Percentiles rank a stretch among this genome's conserved stretches.
Conservation (phyloP, 2,329 filamentous ascomycete species). For the Microthyrium microscopicum region DNA sequence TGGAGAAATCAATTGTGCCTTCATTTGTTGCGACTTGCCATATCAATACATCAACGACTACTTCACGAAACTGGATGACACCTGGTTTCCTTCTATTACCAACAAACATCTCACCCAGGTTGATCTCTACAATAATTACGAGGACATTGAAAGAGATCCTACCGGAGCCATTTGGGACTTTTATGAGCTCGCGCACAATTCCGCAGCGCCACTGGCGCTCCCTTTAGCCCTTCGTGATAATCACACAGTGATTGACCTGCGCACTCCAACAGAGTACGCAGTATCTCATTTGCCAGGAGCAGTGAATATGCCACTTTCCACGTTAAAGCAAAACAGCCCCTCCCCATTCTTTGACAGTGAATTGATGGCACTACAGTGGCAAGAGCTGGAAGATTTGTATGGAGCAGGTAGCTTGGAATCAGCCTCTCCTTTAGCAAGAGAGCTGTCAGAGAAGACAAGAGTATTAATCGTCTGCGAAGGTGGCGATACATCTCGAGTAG, state of each 20-base stretch:
- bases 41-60: constrained; percentile 47
- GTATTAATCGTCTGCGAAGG: constrained; percentile 5
- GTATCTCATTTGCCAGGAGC: constrained; percentile 1
- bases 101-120: constrained; percentile 35
- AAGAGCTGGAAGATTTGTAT: neutral
- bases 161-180: neutral
- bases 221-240: neutral
- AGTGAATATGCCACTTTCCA: constrained; percentile 1
- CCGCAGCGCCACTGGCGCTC: neutral
- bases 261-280: constrained; percentile 5
- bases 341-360: neutral
- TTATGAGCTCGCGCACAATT: neutral
- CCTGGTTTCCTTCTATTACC: constrained; percentile 32
- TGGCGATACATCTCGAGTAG: constrained; percentile 4
- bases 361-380: constrained; percentile 1
- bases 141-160: constrained; percentile 34
- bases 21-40: constrained; percentile 46
- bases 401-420: neutral
- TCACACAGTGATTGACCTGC: constrained; percentile 2
- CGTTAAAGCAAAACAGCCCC: neutral
- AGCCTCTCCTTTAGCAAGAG: too few species aligned
- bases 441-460: too few species aligned
- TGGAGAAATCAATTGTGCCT: constrained; percentile 36
- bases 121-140: constrained; percentile 37
- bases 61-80: constrained; percentile 36